These are phyloP conservation scores for Mycosphaerella arachidis DNA, from an alignment of 2,329 filamentous ascomycete species.

Conservation along the genomic window DNA sequence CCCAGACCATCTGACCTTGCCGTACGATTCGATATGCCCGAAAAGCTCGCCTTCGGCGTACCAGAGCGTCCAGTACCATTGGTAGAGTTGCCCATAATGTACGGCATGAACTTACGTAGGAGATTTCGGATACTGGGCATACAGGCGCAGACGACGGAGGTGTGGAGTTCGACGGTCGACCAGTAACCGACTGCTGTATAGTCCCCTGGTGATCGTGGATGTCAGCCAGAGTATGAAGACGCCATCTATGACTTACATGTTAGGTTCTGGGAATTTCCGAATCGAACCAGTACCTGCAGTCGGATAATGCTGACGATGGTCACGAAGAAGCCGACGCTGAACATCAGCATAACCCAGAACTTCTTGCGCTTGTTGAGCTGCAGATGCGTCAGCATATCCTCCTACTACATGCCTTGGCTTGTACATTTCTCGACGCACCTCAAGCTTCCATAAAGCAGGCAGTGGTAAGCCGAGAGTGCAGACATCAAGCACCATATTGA, in stretches of 20 bases:
- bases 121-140: slow-evolving; percentile 10
- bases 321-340: slow-evolving; percentile 10
- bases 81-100: not conserved
- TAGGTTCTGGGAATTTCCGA: slow-evolving; percentile 7
- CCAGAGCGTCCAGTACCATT: not conserved
- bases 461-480: slow-evolving; percentile 7
- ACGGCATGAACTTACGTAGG: not conserved
- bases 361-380: slow-evolving; percentile 14
- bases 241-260: slow-evolving; percentile 6
- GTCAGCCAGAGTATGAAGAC: not conserved
- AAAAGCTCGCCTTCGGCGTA: not conserved
- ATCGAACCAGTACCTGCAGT: slow-evolving; percentile 10
- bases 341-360: slow-evolving; percentile 14
- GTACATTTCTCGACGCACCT: not conserved
- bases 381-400: not conserved
- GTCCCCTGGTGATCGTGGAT: not conserved
- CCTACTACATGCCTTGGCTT: not conserved
- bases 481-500: slow-evolving; percentile 11
- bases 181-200: not conserved
- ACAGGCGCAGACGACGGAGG: slow-evolving; percentile 6
- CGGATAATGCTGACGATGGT: slow-evolving; percentile 16
- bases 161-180: slow-evolving; percentile 7
- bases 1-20: not conserved
- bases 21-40: slow-evolving; percentile 3
- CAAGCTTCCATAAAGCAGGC: slow-evolving; percentile 2